phyloP scores from a whole-genome alignment of 2,329 filamentous ascomycete species.

The Lachnellula cervina region DNA sequence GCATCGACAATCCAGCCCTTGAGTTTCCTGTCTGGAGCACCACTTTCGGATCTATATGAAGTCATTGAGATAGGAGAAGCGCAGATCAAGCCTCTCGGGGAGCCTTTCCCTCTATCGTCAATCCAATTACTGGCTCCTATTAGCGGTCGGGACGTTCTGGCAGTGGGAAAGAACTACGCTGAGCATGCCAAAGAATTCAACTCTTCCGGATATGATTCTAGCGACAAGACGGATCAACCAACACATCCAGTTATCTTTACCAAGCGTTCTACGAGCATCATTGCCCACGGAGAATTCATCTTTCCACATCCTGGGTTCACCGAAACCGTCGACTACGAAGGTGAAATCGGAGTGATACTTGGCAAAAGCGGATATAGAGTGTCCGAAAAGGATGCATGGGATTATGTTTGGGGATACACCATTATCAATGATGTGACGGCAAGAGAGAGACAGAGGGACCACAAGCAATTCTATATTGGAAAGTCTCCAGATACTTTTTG shows the following conservation, averaged over 20 bases:
- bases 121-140: constrained; percentile 44
- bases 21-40: constrained; percentile 42
- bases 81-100: constrained; percentile 34
- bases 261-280: constrained; percentile 42
- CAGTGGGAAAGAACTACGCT: constrained; percentile 53
- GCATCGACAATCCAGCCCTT: constrained; percentile 39
- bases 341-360: constrained; percentile 49
- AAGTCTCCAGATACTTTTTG: constrained; percentile 53
- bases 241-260: constrained; percentile 53
- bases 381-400: constrained; percentile 19
- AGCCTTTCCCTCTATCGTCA: constrained; percentile 31
- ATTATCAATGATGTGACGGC: constrained; percentile 55
- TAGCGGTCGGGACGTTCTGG: constrained; percentile 46
- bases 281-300: constrained; percentile 35
- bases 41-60: constrained; percentile 44
- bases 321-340: constrained; percentile 48
- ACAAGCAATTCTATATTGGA: constrained; percentile 57
- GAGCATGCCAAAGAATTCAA: constrained; percentile 56
- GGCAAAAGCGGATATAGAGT: constrained; percentile 44
- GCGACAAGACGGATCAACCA: constrained; percentile 48
- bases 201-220: constrained; percentile 48
- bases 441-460: constrained; percentile 50
- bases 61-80: constrained; percentile 44
- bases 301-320: constrained; percentile 43
- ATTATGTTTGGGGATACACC: constrained; percentile 36